A percentile compares a stretch with the other conserved stretches of the same genome.
These are phyloP conservation scores for Fraxinus albicans DNA, from an alignment of 305 asterid species.

Conservation along the genomic window DNA sequence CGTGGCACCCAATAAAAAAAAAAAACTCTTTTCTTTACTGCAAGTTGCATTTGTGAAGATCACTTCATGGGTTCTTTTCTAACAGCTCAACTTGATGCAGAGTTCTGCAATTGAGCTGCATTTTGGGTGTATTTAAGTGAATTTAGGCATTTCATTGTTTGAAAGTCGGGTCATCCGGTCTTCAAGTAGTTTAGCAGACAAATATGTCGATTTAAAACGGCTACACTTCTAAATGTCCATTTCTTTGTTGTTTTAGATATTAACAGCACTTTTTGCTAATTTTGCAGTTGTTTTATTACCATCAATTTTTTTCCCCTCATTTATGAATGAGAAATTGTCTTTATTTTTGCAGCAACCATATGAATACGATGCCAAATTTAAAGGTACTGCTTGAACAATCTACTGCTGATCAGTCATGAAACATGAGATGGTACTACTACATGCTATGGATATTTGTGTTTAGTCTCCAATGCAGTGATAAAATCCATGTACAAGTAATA, in stretches of 20 bases:
- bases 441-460: background rate
- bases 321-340: background rate
- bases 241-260: background rate
- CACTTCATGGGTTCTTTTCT: background rate
- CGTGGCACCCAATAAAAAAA: background rate
- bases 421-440: background rate
- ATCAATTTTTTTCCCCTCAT: background rate
- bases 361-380: conserved; percentile 95
- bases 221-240: background rate
- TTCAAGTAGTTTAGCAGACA: background rate
- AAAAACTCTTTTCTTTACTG: background rate
- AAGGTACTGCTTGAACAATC: conserved; percentile 51
- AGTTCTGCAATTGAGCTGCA: background rate
- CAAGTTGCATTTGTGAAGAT: background rate
- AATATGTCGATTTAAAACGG: background rate
- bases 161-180: background rate
- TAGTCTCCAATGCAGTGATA: background rate
- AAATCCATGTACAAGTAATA: background rate
- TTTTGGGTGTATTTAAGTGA: background rate
- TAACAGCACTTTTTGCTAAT: background rate
- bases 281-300: background rate
- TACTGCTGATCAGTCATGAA: background rate
- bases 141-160: background rate
- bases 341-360: conserved; percentile 79
- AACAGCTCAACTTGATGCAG: background rate